A percentile compares a stretch with the other conserved stretches of the same genome.
Conservation (phyloP, 2,329 filamentous ascomycete species). For the Colletotrichum falcatum region DNA sequence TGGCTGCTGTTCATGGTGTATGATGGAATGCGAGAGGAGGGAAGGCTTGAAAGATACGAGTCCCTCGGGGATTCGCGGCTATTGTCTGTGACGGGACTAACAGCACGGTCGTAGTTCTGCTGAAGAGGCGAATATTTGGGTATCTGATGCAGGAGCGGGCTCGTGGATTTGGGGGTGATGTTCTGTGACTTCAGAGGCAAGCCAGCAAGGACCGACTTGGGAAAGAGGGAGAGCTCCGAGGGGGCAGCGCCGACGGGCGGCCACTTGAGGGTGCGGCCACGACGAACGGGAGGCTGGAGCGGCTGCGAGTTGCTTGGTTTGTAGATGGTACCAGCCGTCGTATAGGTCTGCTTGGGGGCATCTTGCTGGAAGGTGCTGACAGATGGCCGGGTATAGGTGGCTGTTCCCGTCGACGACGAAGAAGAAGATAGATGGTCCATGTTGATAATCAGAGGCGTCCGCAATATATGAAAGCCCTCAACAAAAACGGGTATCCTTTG, state of each 20-base stretch:
- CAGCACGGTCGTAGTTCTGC: slow-evolving; percentile 65
- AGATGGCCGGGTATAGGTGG: slow-evolving; percentile 28
- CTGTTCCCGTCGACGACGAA: slow-evolving; percentile 28
- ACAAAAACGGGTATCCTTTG: slow-evolving; percentile 20
- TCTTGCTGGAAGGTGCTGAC: slow-evolving; percentile 38
- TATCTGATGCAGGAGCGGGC: slow-evolving; percentile 38
- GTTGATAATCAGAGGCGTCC: slow-evolving; percentile 38
- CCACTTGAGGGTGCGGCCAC: slow-evolving; percentile 61
- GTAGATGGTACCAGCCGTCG: slow-evolving; percentile 68
- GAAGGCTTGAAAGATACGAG: slow-evolving; percentile 34
- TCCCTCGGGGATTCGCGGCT: slow-evolving; percentile 15
- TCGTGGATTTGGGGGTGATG: slow-evolving; percentile 42
- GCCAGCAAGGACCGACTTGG: slow-evolving; percentile 52
- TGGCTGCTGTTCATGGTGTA: slow-evolving; percentile 45
- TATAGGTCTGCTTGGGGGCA: slow-evolving; percentile 58
- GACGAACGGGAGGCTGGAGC: slow-evolving; percentile 64
- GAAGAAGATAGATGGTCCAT: slow-evolving; percentile 50
- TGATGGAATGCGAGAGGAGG: slow-evolving; percentile 46
- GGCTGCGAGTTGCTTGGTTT: slow-evolving; percentile 60
- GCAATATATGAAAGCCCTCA: slow-evolving; percentile 23
- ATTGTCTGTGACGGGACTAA: slow-evolving; percentile 52
- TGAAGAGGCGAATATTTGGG: slow-evolving; percentile 64
- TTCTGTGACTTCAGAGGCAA: slow-evolving; percentile 50
- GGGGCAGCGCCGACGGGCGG: slow-evolving; percentile 45
- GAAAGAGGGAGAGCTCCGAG: slow-evolving; percentile 51